Base-by-base conservation (phyloP, 257 asterid genomes). In the Striga asiatica region DNA sequence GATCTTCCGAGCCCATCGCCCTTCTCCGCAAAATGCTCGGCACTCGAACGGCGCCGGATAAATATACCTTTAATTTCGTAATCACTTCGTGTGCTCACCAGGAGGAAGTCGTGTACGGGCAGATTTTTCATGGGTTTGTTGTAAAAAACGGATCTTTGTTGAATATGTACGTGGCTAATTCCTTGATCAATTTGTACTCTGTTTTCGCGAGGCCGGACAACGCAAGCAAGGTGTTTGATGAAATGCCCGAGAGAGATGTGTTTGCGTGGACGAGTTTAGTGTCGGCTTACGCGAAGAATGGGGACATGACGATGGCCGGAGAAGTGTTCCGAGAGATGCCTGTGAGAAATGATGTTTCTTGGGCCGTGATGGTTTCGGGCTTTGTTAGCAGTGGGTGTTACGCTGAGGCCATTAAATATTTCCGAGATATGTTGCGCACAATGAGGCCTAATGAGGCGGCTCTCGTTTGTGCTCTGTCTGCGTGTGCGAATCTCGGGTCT, bases 401-500 rank as follows among this genome's bases (percentile, higher is more conserved):
- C 50, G 29, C 66, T 27, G 85, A 78, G 47, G 89, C 81, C 17
- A 74, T 88, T 20, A 5, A 12, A 3, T 78, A 52, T 71, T 84
- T 84, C 29, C 73, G 41, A 19, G 61, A 74, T 50, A 82, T 80
- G 94, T 24, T 74, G 17, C 3, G 22, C 48, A 75, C 75, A 64
- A 64, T 54, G 56, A 66, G 66, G 75, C 87, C 86, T 27, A 82
- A 84, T 31, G 97, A 88, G 64, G 89, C 94, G 45, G 84, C 74
- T 68, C 73, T 88, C 34, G 95, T 85, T 38, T 76, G 81, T 68
- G 84, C 92, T 54, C 73, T 88, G 61, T 82, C 95, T 70, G 89
- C 94, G 11, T 88, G 94, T 72, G 88, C 95, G 53, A 78, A 77
- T 68, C 84, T 85, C 7, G 94, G 95, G 39, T 82, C 86, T 38